These are phyloP conservation scores for Penicillium verhagenii DNA, from an alignment of 495 filamentous ascomycete species.

Conservation along the genomic window DNA sequence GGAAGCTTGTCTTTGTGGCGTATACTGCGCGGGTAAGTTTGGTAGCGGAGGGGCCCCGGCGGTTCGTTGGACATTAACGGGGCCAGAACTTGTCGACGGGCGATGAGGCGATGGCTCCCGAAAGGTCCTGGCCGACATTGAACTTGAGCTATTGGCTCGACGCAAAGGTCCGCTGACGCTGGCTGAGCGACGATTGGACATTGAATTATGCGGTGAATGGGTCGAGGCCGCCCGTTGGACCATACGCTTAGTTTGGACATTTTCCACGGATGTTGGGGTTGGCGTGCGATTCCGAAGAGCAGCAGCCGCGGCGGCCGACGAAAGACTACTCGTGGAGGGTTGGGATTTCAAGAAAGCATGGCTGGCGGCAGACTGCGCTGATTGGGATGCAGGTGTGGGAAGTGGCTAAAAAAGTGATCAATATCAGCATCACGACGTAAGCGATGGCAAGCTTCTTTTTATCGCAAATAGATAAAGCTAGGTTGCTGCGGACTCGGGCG, in stretches of 20 bases:
- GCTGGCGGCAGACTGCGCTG: slow-evolving; percentile 71
- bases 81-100: slow-evolving; percentile 41
- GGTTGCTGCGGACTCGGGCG: neutral
- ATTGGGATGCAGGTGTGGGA: slow-evolving; percentile 59
- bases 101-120: slow-evolving; percentile 64
- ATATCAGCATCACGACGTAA: neutral
- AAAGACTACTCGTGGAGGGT: slow-evolving; percentile 64
- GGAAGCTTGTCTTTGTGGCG: slow-evolving; percentile 25
- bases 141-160: slow-evolving; percentile 67
- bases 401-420: slow-evolving; percentile 41
- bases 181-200: slow-evolving; percentile 36
- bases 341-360: slow-evolving; percentile 74
- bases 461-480: neutral
- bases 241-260: slow-evolving; percentile 86
- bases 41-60: slow-evolving; percentile 71
- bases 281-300: slow-evolving; percentile 74
- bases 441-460: neutral
- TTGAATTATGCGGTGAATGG: slow-evolving; percentile 61
- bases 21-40: slow-evolving; percentile 56
- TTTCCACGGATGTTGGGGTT: slow-evolving; percentile 71
- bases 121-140: slow-evolving; percentile 86
- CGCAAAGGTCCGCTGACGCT: slow-evolving; percentile 49
- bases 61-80: slow-evolving; percentile 14
- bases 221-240: slow-evolving; percentile 65
- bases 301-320: slow-evolving; percentile 79